Evolutionary conservation across 345 rosid genomes (phyloP).

Genomic region (Diplotaxis tenuifolia): DNA sequence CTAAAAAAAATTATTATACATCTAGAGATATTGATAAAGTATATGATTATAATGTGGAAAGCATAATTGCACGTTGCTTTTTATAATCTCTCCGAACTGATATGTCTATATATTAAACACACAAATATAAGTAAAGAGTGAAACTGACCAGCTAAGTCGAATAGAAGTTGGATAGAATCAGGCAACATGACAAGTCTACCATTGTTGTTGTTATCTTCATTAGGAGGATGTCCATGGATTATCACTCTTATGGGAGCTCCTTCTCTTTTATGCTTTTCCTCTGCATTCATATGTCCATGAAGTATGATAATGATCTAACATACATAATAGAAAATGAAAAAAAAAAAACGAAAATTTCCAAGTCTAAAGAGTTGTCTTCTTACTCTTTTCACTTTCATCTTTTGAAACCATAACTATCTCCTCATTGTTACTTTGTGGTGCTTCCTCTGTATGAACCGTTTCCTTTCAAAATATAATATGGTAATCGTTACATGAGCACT

Average conservation of each 20-base stretch:
- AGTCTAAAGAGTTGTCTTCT: conserved; percentile 9
- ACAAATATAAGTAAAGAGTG: background rate
- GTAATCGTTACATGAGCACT: background rate
- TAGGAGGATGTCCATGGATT: conserved; percentile 70
- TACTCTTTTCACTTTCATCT: conserved; percentile 57
- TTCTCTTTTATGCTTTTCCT: conserved; percentile 38
- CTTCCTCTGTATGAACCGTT: conserved; percentile 44
- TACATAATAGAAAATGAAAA: background rate
- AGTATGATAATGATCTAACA: background rate
- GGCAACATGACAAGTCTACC: conserved; percentile 80
- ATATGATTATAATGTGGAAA: background rate
- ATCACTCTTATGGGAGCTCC: conserved; percentile 53
- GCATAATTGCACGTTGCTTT: background rate
- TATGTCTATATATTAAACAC: background rate
- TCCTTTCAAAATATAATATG: conserved; percentile 41
- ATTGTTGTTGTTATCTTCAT: conserved; percentile 34
- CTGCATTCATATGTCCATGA: conserved; percentile 34
- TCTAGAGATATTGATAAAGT: background rate
- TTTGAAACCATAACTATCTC: conserved; percentile 33
- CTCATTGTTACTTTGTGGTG: conserved; percentile 26
- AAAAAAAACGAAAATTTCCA: background rate
- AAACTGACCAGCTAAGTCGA: conserved; percentile 68
- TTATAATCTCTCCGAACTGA: background rate
- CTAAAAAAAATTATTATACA: too few relatives aligned
- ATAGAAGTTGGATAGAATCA: conserved; percentile 59